A percentile compares a stretch with the other conserved stretches of the same genome.
phyloP scores from a whole-genome alignment of 192 early-diverging fungal genomes.

The Coemansia sp. region DNA sequence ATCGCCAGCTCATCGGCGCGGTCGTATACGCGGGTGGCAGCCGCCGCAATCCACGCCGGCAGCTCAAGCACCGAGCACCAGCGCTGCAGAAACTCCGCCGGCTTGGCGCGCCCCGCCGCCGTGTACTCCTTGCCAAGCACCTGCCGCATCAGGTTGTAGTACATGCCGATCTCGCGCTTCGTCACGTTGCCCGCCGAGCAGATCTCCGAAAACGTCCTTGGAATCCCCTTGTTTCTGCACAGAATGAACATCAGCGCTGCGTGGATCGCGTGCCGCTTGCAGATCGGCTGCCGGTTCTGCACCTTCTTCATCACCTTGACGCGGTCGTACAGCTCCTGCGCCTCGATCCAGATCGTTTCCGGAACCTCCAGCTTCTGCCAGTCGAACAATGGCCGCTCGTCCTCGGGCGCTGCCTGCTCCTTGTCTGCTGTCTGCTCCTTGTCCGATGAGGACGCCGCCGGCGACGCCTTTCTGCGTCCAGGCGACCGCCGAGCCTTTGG shows the following conservation, averaged over 20 bases:
- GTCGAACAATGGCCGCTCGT: constrained; percentile 31
- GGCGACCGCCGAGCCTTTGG: neutral
- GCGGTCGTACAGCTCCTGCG: constrained; percentile 54
- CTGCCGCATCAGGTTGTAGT: constrained; percentile 64
- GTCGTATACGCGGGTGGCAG: constrained; percentile 57
- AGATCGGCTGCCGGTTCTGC: constrained; percentile 66
- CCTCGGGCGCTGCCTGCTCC: neutral
- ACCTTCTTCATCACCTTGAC: constrained; percentile 63
- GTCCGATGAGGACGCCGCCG: neutral
- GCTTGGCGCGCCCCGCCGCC: constrained; percentile 51
- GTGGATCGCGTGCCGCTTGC: constrained; percentile 63
- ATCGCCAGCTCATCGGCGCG: constrained; percentile 60
- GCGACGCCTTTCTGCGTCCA: neutral
- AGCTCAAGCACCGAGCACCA: constrained; percentile 63
- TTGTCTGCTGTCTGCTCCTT: no score
- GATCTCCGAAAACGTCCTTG: constrained; percentile 65
- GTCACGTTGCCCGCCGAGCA: constrained; percentile 62
- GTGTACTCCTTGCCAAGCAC: constrained; percentile 55
- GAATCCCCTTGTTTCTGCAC: constrained; percentile 59
- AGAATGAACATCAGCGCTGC: constrained; percentile 64
- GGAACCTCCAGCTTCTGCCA: constrained; percentile 42
- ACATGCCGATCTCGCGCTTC: constrained; percentile 64
- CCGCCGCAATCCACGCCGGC: constrained; percentile 54
- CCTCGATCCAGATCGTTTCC: constrained; percentile 32
- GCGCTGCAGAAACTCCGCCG: constrained; percentile 45